Base-by-base conservation (phyloP, 352 stramenopile genomes). In the Globisporangium lucens region DNA sequence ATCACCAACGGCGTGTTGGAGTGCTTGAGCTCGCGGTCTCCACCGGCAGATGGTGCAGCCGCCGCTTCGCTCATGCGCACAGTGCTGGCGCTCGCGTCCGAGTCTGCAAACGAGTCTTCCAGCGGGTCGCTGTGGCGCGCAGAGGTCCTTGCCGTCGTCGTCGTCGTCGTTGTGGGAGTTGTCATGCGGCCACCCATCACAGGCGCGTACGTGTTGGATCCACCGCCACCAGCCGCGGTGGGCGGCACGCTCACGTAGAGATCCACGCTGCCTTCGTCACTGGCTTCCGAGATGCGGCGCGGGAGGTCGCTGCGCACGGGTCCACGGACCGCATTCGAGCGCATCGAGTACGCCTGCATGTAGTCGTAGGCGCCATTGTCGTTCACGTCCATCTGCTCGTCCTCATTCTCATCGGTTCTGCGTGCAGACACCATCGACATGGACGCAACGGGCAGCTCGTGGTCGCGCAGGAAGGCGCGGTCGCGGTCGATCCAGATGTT, bases 401-500 rank as follows among this genome's bases (percentile, higher is more conserved):
- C 30, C 30, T 33, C 70, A 2, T 55, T 29, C 20, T 17, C 20
- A 17, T 24, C 17, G 3, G 15, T 17, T 24, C 43, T n/a, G 7
- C 17, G 12, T 2, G 20, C 3, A 22, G 49, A 24, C 47, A n/a
- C 41, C 41, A 24, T 8, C 7, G 30, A 33, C 30, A 33, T 33
- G 30, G 30, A 33, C 3, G 30, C 30, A 33, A 17, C 30, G 9
- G 30, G 20, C 17, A 61, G 20, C 55, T 47, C 74, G 22, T 64
- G 13, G 80, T 65, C 46, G 58, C 29, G 15, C 20, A 61, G 56
- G 33, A 47, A 47, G 4, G 76, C 29, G 61, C 59, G 49, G 3
- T 36, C 67, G 46, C 68, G 65, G 51, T 79, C 74, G 46, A 80
- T 75, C 85, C 85, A 93, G 62, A 93, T 75, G 66, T 93, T 93